These are phyloP conservation scores for Pichia exigua DNA, from an alignment of 805 yeast genomes.

Conservation along the genomic window DNA sequence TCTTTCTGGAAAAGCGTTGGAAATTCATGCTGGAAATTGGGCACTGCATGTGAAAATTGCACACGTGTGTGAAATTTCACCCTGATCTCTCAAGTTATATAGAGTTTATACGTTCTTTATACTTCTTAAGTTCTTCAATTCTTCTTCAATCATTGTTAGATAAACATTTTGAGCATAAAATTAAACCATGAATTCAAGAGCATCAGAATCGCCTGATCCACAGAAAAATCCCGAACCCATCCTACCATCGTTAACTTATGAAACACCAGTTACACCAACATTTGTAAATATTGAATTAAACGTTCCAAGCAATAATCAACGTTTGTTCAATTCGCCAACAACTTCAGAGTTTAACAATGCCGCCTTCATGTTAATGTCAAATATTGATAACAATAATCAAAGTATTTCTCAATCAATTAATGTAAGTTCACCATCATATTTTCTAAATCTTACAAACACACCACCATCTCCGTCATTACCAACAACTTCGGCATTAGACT, in stretches of 20 bases:
- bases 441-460: not conserved
- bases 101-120: not conserved
- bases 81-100: not conserved
- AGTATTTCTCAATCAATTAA: not conserved
- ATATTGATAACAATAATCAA: not conserved
- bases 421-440: not conserved
- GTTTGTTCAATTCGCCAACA: slow-evolving; percentile 1
- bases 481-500: slow-evolving; percentile 1
- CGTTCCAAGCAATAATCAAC: not conserved
- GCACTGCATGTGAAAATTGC: not conserved
- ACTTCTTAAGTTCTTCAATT: not conserved
- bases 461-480: not conserved
- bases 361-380: slow-evolving; percentile 28
- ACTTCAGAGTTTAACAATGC: slow-evolving; percentile 32
- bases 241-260: not conserved
- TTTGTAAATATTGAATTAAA: not conserved
- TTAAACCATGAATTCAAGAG: not conserved
- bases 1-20: not conserved
- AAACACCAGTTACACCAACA: not conserved
- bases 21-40: not conserved
- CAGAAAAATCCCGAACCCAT: not conserved
- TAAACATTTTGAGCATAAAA: not conserved
- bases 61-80: not conserved
- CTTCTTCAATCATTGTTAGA: not conserved
- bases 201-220: not conserved